These are phyloP conservation scores for Waitea zeae DNA, from an alignment of 1,284 basidiomycete genomes.

Conservation along the genomic window DNA sequence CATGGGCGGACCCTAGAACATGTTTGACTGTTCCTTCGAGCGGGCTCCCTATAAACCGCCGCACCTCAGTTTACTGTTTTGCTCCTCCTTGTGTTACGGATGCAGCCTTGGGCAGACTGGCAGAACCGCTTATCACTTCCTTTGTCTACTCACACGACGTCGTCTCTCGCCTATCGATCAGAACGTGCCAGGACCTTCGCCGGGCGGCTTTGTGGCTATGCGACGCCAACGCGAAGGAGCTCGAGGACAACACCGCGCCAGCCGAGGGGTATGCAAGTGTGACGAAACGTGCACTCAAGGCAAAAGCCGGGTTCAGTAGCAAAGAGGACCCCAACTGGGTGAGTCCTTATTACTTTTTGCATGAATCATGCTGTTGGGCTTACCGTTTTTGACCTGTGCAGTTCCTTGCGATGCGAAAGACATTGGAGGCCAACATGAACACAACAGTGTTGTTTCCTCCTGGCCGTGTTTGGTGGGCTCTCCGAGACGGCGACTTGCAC, in stretches of 20 bases:
- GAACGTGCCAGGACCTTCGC: no score
- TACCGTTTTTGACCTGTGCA: no score
- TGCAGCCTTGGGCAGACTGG: conserved; percentile 32
- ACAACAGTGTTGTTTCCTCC: conserved; percentile 62
- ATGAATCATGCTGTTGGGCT: conserved; percentile 1
- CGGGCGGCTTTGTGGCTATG: neutral
- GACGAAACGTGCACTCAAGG: conserved; percentile 37
- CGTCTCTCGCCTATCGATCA: no score
- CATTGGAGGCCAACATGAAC: conserved; percentile 74
- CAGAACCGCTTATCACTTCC: conserved; percentile 47
- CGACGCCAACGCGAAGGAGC: no score
- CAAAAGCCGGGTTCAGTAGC: conserved; percentile 36
- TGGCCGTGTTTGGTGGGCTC: conserved; percentile 63
- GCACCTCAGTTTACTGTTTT: conserved; percentile 64
- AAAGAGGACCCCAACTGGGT: conserved; percentile 46
- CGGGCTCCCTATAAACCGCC: conserved; percentile 44
- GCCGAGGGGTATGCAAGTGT: conserved; percentile 43
- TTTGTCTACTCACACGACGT: conserved; percentile 67
- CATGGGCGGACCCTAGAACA: conserved; percentile 71
- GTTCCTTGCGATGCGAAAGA: conserved; percentile 57
- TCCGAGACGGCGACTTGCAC: conserved; percentile 49
- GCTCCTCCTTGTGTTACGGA: conserved; percentile 60
- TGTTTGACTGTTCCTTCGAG: conserved; percentile 46
- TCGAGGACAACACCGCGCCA: no score
- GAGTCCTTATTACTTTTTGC: conserved; percentile 8